phyloP scores from a whole-genome alignment of 371 early-diverging fungal genomes.

The Coemansia linderi region DNA sequence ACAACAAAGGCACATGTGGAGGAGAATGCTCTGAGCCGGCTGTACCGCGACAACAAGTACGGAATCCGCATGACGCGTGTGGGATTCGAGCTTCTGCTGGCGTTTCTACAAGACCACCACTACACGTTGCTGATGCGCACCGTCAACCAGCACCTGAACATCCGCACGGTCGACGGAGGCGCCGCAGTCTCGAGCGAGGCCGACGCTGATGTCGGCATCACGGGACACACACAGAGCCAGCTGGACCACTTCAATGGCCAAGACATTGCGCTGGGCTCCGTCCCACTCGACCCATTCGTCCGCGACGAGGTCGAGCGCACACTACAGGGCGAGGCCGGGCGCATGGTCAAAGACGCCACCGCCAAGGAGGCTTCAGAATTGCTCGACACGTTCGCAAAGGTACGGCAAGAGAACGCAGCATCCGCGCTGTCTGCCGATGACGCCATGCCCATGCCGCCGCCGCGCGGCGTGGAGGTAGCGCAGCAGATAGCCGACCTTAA shows the following conservation, averaged over 20 bases:
- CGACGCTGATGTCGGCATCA: slow-evolving; percentile 74
- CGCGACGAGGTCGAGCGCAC: slow-evolving; percentile 59
- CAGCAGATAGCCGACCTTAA: slow-evolving; percentile 76
- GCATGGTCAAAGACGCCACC: slow-evolving; percentile 21
- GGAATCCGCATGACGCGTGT: slow-evolving; percentile 84
- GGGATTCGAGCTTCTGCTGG: slow-evolving; percentile 90
- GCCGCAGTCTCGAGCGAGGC: slow-evolving; percentile 49
- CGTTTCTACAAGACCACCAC: slow-evolving; percentile 92
- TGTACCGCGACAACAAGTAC: slow-evolving; percentile 88
- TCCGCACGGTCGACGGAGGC: slow-evolving; percentile 58
- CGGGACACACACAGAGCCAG: slow-evolving; percentile 75
- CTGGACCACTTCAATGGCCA: slow-evolving; percentile 82
- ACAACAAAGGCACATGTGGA: slow-evolving; percentile 71
- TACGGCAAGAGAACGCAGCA: slow-evolving; percentile 29
- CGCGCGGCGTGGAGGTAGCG: slow-evolving; percentile 70
- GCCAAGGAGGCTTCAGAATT: slow-evolving; percentile 30
- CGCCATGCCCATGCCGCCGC: slow-evolving; percentile 63
- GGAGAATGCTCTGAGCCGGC: slow-evolving; percentile 79
- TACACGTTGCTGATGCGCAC: slow-evolving; percentile 85
- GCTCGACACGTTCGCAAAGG: slow-evolving; percentile 29
- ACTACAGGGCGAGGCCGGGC: slow-evolving; percentile 54
- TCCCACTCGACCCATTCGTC: slow-evolving; percentile 62
- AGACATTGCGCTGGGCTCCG: slow-evolving; percentile 63
- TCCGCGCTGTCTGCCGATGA: slow-evolving; percentile 34
- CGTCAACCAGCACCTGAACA: slow-evolving; percentile 92